phyloP scores from a whole-genome alignment of 2,329 filamentous ascomycete genomes.

The Neophaeococcomyces mojaviensis region DNA sequence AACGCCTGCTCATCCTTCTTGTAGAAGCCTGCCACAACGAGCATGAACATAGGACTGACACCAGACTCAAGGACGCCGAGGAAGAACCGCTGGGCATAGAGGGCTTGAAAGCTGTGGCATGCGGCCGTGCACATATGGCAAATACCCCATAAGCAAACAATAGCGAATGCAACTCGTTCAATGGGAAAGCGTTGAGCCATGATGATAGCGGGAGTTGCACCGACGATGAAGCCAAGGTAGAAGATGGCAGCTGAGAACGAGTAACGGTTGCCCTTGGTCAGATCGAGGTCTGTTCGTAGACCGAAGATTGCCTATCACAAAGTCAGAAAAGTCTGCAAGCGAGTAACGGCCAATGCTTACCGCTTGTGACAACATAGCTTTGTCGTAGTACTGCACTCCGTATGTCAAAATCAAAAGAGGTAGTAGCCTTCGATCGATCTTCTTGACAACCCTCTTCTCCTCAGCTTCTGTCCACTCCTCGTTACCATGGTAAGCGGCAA shows the following conservation, averaged over 20 bases:
- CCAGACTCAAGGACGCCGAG: constrained; percentile 55
- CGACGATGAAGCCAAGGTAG: constrained; percentile 71
- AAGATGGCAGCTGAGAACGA: constrained; percentile 31
- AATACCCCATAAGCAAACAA: constrained; percentile 59
- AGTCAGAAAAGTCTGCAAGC: not conserved
- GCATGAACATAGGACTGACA: constrained; percentile 61
- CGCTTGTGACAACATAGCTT: constrained; percentile 49
- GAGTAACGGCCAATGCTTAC: constrained; percentile 26
- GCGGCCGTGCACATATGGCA: constrained; percentile 63
- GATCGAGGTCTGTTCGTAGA: constrained; percentile 33
- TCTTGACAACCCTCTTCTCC: constrained; percentile 28
- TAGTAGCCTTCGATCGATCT: constrained; percentile 39
- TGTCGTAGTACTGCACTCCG: constrained; percentile 45
- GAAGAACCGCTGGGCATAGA: constrained; percentile 61
- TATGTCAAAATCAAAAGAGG: constrained; percentile 48
- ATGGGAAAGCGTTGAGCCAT: constrained; percentile 60
- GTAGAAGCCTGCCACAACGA: constrained; percentile 54
- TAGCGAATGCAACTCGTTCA: constrained; percentile 53
- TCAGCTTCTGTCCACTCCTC: constrained; percentile 36
- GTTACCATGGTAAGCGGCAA: constrained; percentile 37
- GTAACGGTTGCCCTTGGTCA: constrained; percentile 37
- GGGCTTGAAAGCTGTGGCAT: constrained; percentile 54
- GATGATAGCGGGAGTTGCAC: constrained; percentile 66
- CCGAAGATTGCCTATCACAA: constrained; percentile 34
- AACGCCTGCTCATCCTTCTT: constrained; percentile 58